Conservation (phyloP, 345 rosid genomes). For the Garcia nutans region DNA sequence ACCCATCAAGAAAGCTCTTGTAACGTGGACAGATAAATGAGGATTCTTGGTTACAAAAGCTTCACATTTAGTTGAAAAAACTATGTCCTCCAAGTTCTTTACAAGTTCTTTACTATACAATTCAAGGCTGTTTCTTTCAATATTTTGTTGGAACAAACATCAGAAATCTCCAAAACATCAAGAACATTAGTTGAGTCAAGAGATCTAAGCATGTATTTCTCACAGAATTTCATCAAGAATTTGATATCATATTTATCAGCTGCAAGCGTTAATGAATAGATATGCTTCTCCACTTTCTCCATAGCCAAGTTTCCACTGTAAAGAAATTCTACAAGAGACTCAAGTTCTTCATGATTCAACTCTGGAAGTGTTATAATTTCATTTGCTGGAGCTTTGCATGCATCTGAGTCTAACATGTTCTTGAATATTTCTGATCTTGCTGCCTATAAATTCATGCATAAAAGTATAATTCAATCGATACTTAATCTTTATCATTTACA, state of each 20-base stretch:
- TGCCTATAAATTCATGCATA: constrained; percentile 40
- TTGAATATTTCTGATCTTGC: constrained; percentile 80
- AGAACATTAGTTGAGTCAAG: constrained; percentile 52
- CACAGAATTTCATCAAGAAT: constrained; percentile 59
- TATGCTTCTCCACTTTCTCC: constrained; percentile 54
- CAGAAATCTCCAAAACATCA: constrained; percentile 62
- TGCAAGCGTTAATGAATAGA: constrained; percentile 52
- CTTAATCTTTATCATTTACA: too few species aligned
- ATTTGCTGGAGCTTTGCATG: constrained; percentile 58
- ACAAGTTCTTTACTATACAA: constrained; percentile 57
- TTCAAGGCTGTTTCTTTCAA: constrained; percentile 54
- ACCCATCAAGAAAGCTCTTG: constrained; percentile 60
- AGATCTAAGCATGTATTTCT: constrained; percentile 48
- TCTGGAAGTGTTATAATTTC: constrained; percentile 55
- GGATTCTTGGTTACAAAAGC: constrained; percentile 56
- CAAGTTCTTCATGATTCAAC: constrained; percentile 60
- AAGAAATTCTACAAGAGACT: constrained; percentile 73
- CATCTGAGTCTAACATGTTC: constrained; percentile 64
- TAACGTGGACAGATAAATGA: constrained; percentile 57
- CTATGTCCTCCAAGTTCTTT: constrained; percentile 58
- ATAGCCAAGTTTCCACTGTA: constrained; percentile 55
- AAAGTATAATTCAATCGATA: too few species aligned
- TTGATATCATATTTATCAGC: constrained; percentile 75
- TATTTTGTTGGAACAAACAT: constrained; percentile 47
- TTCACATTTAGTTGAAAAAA: constrained; percentile 57